Conservation (phyloP, 179 eudicot genomes). For the Beta lomatogona region DNA sequence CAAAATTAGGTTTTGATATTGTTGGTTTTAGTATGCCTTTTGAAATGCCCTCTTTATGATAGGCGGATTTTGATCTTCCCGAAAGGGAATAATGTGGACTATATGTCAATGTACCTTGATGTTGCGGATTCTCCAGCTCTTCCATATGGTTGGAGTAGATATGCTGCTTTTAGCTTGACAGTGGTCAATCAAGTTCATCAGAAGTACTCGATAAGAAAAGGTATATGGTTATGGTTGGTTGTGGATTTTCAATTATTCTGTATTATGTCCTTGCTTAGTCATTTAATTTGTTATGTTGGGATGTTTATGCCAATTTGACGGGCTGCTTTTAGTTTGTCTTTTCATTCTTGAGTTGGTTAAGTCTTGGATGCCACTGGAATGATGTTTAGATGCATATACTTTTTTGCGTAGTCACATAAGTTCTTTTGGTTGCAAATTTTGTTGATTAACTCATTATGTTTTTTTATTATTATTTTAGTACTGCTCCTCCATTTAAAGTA, state of each 20-base stretch:
- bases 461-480: neutral
- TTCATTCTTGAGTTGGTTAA: neutral
- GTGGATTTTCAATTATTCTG: neutral
- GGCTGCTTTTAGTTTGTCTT: neutral
- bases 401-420: neutral
- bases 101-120: constrained; percentile 81
- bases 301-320: neutral
- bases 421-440: neutral
- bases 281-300: neutral
- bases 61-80: constrained; percentile 92
- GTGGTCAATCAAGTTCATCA: constrained; percentile 66
- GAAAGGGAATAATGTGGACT: constrained; percentile 86
- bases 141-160: constrained; percentile 94
- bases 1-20: constrained; percentile 4
- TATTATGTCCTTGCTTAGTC: neutral
- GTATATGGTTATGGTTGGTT: constrained; percentile 33
- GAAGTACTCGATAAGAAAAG: constrained; percentile 70
- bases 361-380: neutral
- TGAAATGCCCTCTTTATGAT: constrained; percentile 15
- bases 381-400: neutral
- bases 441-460: neutral
- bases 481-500: neutral
- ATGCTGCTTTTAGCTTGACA: constrained; percentile 81
- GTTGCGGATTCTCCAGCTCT: constrained; percentile 77
- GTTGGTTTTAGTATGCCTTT: constrained; percentile 9